Evolutionary conservation across 495 filamentous ascomycete genomes (phyloP).

Genomic region (Ramalina peruviana): DNA sequence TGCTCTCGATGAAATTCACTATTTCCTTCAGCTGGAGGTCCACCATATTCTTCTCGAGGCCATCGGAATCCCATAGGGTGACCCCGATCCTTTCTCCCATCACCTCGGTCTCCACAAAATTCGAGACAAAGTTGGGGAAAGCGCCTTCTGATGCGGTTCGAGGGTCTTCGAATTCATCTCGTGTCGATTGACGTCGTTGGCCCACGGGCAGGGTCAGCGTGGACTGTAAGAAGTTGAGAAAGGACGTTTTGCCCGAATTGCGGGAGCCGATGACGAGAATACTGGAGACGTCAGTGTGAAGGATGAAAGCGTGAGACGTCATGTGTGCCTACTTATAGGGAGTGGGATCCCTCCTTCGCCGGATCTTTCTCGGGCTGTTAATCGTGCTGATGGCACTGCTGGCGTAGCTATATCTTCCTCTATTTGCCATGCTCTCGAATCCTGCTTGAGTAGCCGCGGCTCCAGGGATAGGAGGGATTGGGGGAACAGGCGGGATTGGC

Average conservation of each 20-base stretch:
- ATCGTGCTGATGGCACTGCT: slow-evolving; percentile 83
- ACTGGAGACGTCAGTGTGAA: slow-evolving; percentile 31
- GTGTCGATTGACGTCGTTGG: slow-evolving; percentile 46
- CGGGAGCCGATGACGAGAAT: slow-evolving; percentile 80
- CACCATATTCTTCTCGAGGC: slow-evolving; percentile 83
- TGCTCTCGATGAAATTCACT: slow-evolving; percentile 84
- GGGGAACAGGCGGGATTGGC: slow-evolving; percentile 18
- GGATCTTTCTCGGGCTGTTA: slow-evolving; percentile 84
- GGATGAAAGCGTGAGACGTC: neutral
- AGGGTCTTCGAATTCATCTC: slow-evolving; percentile 32
- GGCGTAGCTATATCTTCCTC: slow-evolving; percentile 92
- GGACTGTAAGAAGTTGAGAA: slow-evolving; percentile 86
- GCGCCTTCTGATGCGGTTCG: slow-evolving; percentile 29
- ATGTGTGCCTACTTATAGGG: slow-evolving; percentile 78
- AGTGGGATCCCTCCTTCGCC: slow-evolving; percentile 90
- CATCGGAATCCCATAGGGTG: slow-evolving; percentile 91
- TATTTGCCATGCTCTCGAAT: slow-evolving; percentile 91
- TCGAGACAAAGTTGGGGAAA: slow-evolving; percentile 58
- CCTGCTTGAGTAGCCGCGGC: slow-evolving; percentile 20
- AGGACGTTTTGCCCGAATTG: slow-evolving; percentile 88
- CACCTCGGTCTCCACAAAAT: slow-evolving; percentile 90
- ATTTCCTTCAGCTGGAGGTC: slow-evolving; percentile 89
- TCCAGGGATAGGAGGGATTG: slow-evolving; percentile 37
- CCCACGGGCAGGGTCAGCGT: slow-evolving; percentile 67
- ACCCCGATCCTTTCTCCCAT: slow-evolving; percentile 84